Evolutionary conservation across 1,284 basidiomycete species (phyloP).

Genomic region (Gymnopus androsaceus): DNA sequence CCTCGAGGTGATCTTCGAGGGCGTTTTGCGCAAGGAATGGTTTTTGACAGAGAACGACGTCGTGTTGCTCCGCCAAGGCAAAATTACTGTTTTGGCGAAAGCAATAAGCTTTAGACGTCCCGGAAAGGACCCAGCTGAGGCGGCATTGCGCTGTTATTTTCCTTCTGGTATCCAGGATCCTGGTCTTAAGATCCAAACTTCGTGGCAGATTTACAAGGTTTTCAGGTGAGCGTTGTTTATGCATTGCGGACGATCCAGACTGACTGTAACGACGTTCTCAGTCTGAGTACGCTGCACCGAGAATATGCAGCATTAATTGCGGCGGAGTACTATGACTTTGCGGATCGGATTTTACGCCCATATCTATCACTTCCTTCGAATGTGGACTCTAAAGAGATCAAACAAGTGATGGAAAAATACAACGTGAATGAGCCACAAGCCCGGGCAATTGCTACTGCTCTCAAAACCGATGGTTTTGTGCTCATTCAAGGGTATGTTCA

Average conservation of each 20-base stretch:
- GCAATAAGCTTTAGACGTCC: conserved; percentile 66
- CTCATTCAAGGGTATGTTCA: conserved; percentile 89
- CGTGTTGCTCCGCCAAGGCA: conserved; percentile 65
- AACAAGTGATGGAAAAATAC: conserved; percentile 70
- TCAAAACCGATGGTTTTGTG: conserved; percentile 79
- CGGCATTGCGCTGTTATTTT: conserved; percentile 51
- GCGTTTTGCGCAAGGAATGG: conserved; percentile 67
- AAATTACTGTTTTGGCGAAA: conserved; percentile 72
- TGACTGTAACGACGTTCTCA: conserved; percentile 37
- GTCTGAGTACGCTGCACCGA: conserved; percentile 88
- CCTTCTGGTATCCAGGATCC: conserved; percentile 46
- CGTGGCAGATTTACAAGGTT: conserved; percentile 81
- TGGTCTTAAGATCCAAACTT: conserved; percentile 62
- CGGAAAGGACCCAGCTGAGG: conserved; percentile 46
- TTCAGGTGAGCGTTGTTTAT: conserved; percentile 59
- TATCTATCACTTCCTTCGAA: conserved; percentile 51
- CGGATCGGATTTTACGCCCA: conserved; percentile 70
- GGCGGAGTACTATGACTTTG: conserved; percentile 82
- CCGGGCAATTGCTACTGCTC: conserved; percentile 79
- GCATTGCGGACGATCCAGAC: conserved; percentile 1
- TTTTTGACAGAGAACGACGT: conserved; percentile 80
- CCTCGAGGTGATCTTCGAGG: conserved; percentile 64
- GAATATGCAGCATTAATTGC: conserved; percentile 90
- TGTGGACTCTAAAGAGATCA: conserved; percentile 58
- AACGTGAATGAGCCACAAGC: conserved; percentile 95